Percentiles rank a stretch among this genome's conserved stretches.
These are phyloP conservation scores for Morella rubra DNA, from an alignment of 306 rosid genomes.

Conservation along the genomic window DNA sequence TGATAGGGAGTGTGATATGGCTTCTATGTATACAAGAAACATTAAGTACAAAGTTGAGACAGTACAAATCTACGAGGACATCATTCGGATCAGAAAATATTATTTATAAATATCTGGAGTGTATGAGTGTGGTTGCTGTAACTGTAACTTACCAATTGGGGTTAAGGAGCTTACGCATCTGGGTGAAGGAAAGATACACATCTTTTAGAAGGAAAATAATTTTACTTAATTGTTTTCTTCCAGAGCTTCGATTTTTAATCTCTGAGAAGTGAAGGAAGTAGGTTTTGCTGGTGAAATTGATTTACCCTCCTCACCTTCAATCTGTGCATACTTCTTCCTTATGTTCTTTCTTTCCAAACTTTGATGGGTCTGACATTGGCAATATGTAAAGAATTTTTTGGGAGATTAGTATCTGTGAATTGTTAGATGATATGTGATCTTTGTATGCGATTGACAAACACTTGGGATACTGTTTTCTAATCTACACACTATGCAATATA, in stretches of 20 bases:
- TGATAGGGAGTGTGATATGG: neutral
- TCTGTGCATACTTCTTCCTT: neutral
- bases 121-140: neutral
- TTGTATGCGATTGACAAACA: neutral
- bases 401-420: neutral
- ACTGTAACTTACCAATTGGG: neutral
- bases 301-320: neutral
- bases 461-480: constrained; percentile 7
- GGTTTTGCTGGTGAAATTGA: neutral
- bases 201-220: neutral
- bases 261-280: neutral
- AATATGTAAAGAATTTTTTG: neutral
- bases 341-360: neutral
- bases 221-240: neutral
- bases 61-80: neutral
- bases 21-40: neutral
- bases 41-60: neutral
- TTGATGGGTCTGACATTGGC: neutral
- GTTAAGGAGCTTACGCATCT: neutral
- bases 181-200: neutral
- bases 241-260: neutral
- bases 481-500: neutral
- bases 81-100: neutral
- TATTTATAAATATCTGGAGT: neutral
- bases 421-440: constrained; percentile 19